These are phyloP conservation scores for Phylloporus scabripes DNA, from an alignment of 768 basidiomycete species.

Conservation along the genomic window DNA sequence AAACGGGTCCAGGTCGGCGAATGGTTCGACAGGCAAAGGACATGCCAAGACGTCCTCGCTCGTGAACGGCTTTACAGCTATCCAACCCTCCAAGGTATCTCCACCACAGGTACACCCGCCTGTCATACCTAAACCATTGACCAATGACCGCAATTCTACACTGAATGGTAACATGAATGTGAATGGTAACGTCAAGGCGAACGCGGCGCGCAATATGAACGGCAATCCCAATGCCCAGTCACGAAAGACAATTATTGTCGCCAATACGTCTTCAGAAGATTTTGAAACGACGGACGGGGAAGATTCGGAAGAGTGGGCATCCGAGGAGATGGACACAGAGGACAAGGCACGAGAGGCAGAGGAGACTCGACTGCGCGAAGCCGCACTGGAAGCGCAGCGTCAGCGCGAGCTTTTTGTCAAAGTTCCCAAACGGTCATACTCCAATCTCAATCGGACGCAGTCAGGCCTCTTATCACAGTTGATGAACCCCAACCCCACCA, in stretches of 20 bases:
- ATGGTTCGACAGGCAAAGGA: conserved; percentile 18
- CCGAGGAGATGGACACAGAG: conserved; percentile 44
- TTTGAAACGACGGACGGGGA: conserved; percentile 52
- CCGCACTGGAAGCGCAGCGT: conserved; percentile 57
- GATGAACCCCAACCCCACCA: conserved; percentile 63
- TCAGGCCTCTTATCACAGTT: conserved; percentile 62
- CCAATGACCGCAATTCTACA: conserved; percentile 3
- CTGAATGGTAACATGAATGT: conserved; percentile 14
- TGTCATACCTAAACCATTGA: conserved; percentile 14
- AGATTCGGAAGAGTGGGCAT: conserved; percentile 58
- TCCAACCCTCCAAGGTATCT: conserved; percentile 7
- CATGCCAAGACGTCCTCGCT: conserved; percentile 6
- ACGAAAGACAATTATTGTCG: conserved; percentile 43
- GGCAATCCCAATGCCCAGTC: conserved; percentile 24
- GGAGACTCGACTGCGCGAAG: conserved; percentile 39
- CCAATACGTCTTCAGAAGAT: conserved; percentile 41
- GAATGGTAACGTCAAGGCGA: conserved; percentile 12
- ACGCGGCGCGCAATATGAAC: conserved; percentile 8
- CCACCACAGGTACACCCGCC: conserved; percentile 14
- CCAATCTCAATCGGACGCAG: conserved; percentile 46
- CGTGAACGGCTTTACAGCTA: conserved; percentile 9
- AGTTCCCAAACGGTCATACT: conserved; percentile 60
- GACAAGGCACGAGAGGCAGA: conserved; percentile 32
- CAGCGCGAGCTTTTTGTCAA: conserved; percentile 69
- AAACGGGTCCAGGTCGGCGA: conserved; percentile 35